phyloP scores from a whole-genome alignment of 306 rosid genomes.

The Rosa lucieae region DNA sequence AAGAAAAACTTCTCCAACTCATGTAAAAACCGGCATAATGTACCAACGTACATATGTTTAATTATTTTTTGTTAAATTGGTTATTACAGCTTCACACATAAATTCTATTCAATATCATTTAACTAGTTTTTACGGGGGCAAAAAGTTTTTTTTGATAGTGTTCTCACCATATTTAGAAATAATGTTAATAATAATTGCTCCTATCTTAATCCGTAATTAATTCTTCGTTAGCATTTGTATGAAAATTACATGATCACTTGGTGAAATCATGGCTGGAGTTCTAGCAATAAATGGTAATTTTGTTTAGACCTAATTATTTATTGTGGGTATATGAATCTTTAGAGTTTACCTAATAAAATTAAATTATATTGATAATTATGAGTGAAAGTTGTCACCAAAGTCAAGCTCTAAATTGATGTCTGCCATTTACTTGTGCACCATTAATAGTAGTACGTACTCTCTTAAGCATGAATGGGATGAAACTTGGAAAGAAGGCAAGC shows the following conservation, averaged over 20 bases:
- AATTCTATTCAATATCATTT: neutral
- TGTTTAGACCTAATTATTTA: neutral
- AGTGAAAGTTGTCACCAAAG: neutral
- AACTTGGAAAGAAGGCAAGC: slow-evolving; percentile 8
- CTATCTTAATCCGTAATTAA: neutral
- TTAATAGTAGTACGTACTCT: neutral
- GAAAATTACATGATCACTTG: neutral
- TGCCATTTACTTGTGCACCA: neutral
- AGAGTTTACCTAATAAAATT: neutral
- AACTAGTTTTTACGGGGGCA: neutral
- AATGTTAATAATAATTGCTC: neutral
- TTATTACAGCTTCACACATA: neutral
- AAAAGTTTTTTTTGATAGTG: too few relatives aligned
- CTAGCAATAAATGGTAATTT: neutral
- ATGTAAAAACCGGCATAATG: neutral
- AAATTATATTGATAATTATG: neutral
- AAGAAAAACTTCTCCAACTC: neutral
- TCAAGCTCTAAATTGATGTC: neutral
- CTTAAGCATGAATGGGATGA: neutral
- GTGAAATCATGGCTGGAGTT: neutral
- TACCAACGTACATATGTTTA: too few relatives aligned
- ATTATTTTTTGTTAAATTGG: neutral
- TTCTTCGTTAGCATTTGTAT: neutral
- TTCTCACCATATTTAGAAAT: neutral
- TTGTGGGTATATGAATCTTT: neutral